Conservation (phyloP, 164 flowering plant genomes). For the Liriodendron chinense region DNA sequence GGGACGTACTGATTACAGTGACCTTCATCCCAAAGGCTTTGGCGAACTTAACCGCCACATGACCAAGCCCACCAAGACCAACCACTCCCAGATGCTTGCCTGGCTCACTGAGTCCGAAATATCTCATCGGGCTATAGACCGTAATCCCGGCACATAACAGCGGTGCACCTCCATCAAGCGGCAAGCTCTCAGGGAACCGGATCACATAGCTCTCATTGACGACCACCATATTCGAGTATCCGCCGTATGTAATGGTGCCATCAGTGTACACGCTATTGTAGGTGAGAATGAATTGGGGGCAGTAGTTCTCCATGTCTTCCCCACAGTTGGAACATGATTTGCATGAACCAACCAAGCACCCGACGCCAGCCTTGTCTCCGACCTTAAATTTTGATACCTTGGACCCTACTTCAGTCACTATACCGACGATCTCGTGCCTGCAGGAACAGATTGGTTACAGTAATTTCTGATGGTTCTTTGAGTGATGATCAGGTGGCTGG, state of each 20-base stretch:
- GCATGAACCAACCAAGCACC: conserved; percentile 36
- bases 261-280: conserved; percentile 18
- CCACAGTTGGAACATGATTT: conserved; percentile 29
- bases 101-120: conserved; percentile 34
- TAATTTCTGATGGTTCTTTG: too few species aligned
- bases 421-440: conserved; percentile 59
- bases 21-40: conserved; percentile 60
- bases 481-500: too few species aligned
- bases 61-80: conserved; percentile 65
- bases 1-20: conserved; percentile 70
- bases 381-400: conserved; percentile 43
- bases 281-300: conserved; percentile 26
- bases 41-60: conserved; percentile 52
- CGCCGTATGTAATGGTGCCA: conserved; percentile 36
- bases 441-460: neutral
- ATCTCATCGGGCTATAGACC: conserved; percentile 43
- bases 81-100: conserved; percentile 46
- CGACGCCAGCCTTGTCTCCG: conserved; percentile 49
- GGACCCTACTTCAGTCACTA: conserved; percentile 48
- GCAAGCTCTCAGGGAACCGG: conserved; percentile 44
- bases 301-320: conserved; percentile 31
- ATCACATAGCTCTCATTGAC: conserved; percentile 35
- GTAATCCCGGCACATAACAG: conserved; percentile 53
- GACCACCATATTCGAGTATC: conserved; percentile 34
- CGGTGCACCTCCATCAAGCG: conserved; percentile 42